phyloP scores from a whole-genome alignment of 1,139 yeast species.

The Yamadazyma aaseri region DNA sequence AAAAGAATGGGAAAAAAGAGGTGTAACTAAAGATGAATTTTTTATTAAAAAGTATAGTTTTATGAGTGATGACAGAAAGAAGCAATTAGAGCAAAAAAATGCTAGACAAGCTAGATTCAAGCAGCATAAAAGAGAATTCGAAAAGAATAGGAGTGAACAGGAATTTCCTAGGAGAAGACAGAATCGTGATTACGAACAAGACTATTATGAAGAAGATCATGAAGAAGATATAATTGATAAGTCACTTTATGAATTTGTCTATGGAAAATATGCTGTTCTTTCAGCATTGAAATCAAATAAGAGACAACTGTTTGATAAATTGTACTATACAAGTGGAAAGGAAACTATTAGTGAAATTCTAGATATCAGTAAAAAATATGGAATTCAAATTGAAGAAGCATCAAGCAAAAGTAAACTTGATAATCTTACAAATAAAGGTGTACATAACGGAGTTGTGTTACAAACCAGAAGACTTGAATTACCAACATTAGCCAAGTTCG shows the following conservation, averaged over 20 bases:
- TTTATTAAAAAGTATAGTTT: constrained; percentile 38
- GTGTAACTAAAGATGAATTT: constrained; percentile 41
- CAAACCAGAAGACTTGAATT: constrained; percentile 61
- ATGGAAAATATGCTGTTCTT: constrained; percentile 73
- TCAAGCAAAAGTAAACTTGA: constrained; percentile 59
- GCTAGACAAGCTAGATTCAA: constrained; percentile 33
- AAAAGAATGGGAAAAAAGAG: constrained; percentile 41
- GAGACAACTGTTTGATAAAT: constrained; percentile 51
- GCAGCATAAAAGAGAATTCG: constrained; percentile 18
- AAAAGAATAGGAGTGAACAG: constrained; percentile 5
- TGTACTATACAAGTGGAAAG: constrained; percentile 48
- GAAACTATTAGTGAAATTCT: constrained; percentile 36
- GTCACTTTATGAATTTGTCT: constrained; percentile 66
- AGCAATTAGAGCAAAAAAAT: constrained; percentile 32
- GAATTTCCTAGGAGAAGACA: constrained; percentile 1
- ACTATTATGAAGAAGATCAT: constrained; percentile 8
- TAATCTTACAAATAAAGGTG: constrained; percentile 61
- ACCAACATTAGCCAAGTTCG: constrained; percentile 38
- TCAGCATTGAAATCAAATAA: constrained; percentile 64
- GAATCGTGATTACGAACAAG: constrained; percentile 7
- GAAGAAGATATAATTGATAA: constrained; percentile 17
- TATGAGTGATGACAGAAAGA: constrained; percentile 26
- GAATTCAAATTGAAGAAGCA: constrained; percentile 42
- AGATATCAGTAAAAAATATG: constrained; percentile 43
- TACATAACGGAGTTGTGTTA: constrained; percentile 79